Conservation (phyloP, 257 asterid genomes). For the Sherardia arvensis region DNA sequence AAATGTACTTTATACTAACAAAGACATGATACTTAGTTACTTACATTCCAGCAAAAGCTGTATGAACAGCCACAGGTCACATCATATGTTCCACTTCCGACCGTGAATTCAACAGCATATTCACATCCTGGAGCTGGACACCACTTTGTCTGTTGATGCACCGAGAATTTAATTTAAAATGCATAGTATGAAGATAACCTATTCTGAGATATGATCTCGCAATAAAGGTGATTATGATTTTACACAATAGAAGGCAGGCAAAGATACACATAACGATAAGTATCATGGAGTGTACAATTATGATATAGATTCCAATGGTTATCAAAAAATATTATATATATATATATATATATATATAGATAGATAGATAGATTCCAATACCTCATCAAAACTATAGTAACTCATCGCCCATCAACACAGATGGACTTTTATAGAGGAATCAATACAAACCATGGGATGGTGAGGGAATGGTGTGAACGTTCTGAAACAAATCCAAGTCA, state of each 20-base stretch:
- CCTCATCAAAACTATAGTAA: background rate
- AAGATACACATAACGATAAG: background rate
- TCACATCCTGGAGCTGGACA: conserved; percentile 98
- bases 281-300: background rate
- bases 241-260: background rate
- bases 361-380: background rate
- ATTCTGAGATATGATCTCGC: background rate
- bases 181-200: background rate
- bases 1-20: background rate
- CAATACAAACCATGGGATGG: background rate
- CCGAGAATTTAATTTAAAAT: conserved; percentile 7
- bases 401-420: background rate
- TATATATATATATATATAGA: too few relatives aligned
- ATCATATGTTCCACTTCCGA: conserved; percentile 84
- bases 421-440: background rate
- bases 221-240: background rate
- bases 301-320: background rate
- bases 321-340: too few relatives aligned
- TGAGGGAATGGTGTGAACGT: background rate
- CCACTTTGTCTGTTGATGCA: conserved; percentile 64
- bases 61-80: conserved; percentile 71
- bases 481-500: background rate
- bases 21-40: conserved; percentile 35
- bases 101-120: conserved; percentile 70
- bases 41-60: conserved; percentile 91